Percentiles rank a stretch among this genome's conserved stretches.
Evolutionary conservation across 495 filamentous ascomycete genomes (phyloP).

Genomic region (Aspergillus kassunensis): DNA sequence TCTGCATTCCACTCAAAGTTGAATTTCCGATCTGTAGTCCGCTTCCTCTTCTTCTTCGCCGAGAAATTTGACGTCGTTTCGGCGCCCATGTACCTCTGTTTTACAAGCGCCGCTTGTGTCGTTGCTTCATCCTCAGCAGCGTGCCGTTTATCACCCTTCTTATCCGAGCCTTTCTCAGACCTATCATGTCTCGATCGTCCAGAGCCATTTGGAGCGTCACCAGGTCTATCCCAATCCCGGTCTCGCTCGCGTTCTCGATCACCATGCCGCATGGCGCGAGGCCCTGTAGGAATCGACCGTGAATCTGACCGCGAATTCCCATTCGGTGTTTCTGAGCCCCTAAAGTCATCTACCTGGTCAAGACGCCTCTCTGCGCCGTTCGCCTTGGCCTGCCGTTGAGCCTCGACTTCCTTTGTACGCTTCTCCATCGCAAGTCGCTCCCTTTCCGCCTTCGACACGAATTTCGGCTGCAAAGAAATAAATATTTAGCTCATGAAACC

Average conservation of each 20-base stretch:
- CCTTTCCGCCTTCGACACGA: conserved; percentile 83
- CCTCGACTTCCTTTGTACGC: conserved; percentile 77
- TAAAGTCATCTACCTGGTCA: conserved; percentile 24
- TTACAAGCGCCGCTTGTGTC: conserved; percentile 70
- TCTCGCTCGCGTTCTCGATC: too few species aligned
- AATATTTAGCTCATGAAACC: too few species aligned
- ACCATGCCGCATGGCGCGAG: conserved; percentile 63
- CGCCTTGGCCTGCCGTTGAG: conserved; percentile 42
- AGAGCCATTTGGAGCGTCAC: conserved; percentile 48
- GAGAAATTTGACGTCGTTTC: conserved; percentile 87
- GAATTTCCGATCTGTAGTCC: conserved; percentile 95
- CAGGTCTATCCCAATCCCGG: too few species aligned
- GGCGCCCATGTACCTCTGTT: conserved; percentile 88
- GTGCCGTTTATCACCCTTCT: conserved; percentile 44
- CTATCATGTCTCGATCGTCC: conserved; percentile 35
- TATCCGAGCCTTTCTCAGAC: conserved; percentile 43
- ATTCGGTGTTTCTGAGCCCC: conserved; percentile 19
- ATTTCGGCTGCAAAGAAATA: conserved; percentile 68
- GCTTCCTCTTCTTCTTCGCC: conserved; percentile 90
- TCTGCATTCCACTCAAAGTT: conserved; percentile 98
- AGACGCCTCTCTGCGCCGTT: conserved; percentile 28
- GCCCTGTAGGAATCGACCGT: conserved; percentile 66
- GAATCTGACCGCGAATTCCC: conserved; percentile 24
- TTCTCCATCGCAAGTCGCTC: conserved; percentile 85
- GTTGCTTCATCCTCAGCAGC: conserved; percentile 55